These are phyloP conservation scores for Aspergillus calidoustus DNA, from an alignment of 2,329 filamentous ascomycete genomes.

Conservation along the genomic window DNA sequence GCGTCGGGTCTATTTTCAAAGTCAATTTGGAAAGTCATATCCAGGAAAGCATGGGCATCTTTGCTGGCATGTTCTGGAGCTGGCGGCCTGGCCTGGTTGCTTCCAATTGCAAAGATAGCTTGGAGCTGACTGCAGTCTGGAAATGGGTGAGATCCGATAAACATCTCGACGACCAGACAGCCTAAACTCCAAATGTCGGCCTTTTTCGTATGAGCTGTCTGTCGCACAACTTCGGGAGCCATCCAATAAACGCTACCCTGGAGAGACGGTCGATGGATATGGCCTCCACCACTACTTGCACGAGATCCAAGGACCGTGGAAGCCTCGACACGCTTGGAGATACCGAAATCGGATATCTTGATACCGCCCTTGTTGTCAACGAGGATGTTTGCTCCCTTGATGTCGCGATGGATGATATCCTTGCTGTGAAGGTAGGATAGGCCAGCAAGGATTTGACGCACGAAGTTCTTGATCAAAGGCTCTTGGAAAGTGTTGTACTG, in stretches of 20 bases:
- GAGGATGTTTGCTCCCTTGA: constrained; percentile 98
- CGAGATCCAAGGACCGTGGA: constrained; percentile 71
- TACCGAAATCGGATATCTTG: constrained; percentile 99
- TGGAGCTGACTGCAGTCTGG: constrained; percentile 96
- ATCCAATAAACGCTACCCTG: constrained; percentile 99
- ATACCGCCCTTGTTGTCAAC: constrained; percentile 99
- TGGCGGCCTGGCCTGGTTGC: constrained; percentile 81
- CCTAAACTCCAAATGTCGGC: constrained; percentile 98
- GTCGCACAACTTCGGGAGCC: constrained; percentile 97
- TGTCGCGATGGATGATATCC: constrained; percentile 97
- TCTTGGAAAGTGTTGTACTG: constrained; percentile 96
- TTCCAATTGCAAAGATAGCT: constrained; percentile 98
- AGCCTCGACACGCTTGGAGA: constrained; percentile 95
- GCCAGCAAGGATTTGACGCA: constrained; percentile 90
- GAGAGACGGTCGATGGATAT: constrained; percentile 69
- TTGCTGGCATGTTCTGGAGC: constrained; percentile 84
- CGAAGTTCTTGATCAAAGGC: constrained; percentile 92
- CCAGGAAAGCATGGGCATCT: constrained; percentile 82
- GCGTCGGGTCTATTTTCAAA: constrained; percentile 90
- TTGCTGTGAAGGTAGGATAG: constrained; percentile 90
- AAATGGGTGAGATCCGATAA: constrained; percentile 94
- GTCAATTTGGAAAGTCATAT: constrained; percentile 92
- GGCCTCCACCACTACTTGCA: constrained; percentile 43
- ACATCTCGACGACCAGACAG: constrained; percentile 98
- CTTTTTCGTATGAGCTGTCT: constrained; percentile 97